Percentiles rank a stretch among this genome's conserved stretches.
Conservation (phyloP, 768 basidiomycete species). For the Lactarius pseudohatsudake region DNA sequence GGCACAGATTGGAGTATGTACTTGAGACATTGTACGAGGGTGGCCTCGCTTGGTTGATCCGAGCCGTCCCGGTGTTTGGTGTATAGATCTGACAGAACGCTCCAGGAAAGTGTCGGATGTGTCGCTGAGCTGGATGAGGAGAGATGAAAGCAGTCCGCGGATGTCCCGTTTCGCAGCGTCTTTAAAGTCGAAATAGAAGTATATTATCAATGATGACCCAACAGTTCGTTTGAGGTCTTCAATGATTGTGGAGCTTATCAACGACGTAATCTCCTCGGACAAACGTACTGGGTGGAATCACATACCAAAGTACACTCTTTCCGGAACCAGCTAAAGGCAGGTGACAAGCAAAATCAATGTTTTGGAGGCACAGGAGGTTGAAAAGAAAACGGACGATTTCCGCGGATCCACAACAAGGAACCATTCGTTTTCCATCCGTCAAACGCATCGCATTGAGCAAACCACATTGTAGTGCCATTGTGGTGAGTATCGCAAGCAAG, state of each 20-base stretch:
- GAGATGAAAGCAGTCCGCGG: neutral
- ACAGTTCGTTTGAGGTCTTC: neutral
- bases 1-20: neutral
- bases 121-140: slow-evolving; percentile 4
- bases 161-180: neutral
- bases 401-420: slow-evolving; percentile 11
- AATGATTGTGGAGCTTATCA: slow-evolving; percentile 7
- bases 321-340: slow-evolving; percentile 10
- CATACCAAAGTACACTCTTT: slow-evolving; percentile 13
- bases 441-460: neutral
- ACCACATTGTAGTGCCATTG: slow-evolving; percentile 1
- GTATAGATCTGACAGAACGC: neutral
- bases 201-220: neutral
- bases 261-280: neutral
- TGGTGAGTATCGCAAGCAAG: neutral
- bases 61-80: neutral
- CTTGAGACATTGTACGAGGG: neutral
- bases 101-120: neutral
- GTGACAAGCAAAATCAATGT: neutral
- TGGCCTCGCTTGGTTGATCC: neutral
- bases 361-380: neutral
- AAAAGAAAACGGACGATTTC: slow-evolving; percentile 4
- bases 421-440: slow-evolving; percentile 1
- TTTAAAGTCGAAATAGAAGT: slow-evolving; percentile 3
- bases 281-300: too few relatives aligned